Percentiles rank a stretch among this genome's conserved stretches.
These are phyloP conservation scores for Botrytis elliptica DNA, from an alignment of 2,329 filamentous ascomycete species.

Conservation along the genomic window DNA sequence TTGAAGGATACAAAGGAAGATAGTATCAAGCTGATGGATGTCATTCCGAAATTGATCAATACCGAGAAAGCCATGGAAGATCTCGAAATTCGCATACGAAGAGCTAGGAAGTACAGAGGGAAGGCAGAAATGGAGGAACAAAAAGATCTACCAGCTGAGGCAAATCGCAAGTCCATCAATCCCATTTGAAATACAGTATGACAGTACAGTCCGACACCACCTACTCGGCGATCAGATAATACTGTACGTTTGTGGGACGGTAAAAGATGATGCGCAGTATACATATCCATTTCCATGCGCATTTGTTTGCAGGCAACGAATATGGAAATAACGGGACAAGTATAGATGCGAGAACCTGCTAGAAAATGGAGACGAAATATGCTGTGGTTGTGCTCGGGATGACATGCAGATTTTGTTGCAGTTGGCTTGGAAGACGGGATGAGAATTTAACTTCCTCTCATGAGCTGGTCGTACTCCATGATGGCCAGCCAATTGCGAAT, in stretches of 20 bases:
- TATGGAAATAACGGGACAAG: conserved; percentile 17
- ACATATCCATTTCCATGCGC: background rate
- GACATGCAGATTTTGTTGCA: conserved; percentile 16
- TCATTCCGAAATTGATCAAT: conserved; percentile 57
- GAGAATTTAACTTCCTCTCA: background rate
- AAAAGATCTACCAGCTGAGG: background rate
- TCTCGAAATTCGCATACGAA: conserved; percentile 68
- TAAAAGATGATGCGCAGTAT: conserved; percentile 7
- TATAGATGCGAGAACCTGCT: background rate
- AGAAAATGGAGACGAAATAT: background rate
- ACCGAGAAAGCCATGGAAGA: conserved; percentile 59
- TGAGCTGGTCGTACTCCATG: background rate
- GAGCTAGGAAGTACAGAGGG: conserved; percentile 45
- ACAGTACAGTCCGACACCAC: background rate
- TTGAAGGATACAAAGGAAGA: conserved; percentile 57
- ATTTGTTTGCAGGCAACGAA: conserved; percentile 5
- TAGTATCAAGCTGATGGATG: conserved; percentile 54
- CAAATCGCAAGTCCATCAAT: background rate
- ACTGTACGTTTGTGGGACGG: background rate
- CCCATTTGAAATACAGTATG: background rate
- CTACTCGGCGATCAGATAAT: conserved; percentile 14
- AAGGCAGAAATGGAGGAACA: conserved; percentile 14
- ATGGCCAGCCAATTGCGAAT: background rate
- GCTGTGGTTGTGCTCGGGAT: conserved; percentile 14
- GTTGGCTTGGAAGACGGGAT: background rate